Evolutionary conservation across 163 green algal species (phyloP).

Genomic region (Chlorella variabilis): DNA sequence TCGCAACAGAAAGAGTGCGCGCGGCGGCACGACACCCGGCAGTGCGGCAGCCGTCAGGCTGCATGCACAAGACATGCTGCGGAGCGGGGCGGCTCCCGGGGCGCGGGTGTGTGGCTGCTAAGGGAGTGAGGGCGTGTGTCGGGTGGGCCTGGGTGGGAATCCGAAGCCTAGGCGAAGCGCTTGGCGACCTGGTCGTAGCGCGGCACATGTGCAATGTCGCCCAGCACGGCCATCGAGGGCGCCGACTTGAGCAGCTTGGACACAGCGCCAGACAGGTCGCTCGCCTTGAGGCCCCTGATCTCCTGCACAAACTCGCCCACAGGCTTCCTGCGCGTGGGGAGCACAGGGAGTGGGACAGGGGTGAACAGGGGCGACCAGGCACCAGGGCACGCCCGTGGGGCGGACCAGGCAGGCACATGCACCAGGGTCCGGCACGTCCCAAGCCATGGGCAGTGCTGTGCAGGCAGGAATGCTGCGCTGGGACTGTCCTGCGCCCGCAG

Average conservation of each 20-base stretch:
- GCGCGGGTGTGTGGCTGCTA: no score
- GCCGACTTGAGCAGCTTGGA: conserved; percentile 61
- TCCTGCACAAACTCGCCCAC: conserved; percentile 72
- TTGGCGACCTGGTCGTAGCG: conserved; percentile 61
- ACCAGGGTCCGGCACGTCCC: no score
- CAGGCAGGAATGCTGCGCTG: background rate
- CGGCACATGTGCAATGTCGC: conserved; percentile 66
- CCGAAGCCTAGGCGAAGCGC: conserved; percentile 53
- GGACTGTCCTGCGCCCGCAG: background rate
- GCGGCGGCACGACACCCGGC: no score
- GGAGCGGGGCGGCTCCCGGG: no score
- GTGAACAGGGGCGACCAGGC: background rate
- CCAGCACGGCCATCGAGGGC: conserved; percentile 58
- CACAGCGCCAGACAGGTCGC: conserved; percentile 64
- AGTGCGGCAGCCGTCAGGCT: no score
- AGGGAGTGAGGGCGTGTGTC: no score
- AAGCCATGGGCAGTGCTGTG: no score
- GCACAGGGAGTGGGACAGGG: background rate
- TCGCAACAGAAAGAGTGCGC: no score
- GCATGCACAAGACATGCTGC: no score
- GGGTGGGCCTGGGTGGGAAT: no score
- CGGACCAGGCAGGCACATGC: no score
- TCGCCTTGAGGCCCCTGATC: conserved; percentile 67
- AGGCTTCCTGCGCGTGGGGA: conserved; percentile 52
- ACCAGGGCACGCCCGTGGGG: no score